Percentiles rank a stretch among this genome's conserved stretches.
Conservation (phyloP, 2,329 filamentous ascomycete genomes). For the Amphichorda felina region DNA sequence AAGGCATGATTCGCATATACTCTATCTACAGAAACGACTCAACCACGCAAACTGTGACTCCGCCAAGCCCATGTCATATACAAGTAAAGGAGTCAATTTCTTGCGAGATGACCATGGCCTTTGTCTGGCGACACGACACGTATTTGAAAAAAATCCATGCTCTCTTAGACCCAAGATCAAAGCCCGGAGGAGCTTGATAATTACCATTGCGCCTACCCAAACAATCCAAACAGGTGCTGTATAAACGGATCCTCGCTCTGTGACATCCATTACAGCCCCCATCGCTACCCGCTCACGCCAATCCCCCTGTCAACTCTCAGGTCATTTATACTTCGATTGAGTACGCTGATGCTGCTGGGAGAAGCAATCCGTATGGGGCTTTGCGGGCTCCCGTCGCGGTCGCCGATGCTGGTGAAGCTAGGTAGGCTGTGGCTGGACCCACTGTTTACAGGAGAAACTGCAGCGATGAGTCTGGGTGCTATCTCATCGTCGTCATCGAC, state of each 20-base stretch:
- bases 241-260: too few species aligned
- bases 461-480: neutral
- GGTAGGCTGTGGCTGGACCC: neutral
- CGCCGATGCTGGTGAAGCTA: neutral
- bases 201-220: too few species aligned
- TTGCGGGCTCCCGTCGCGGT: neutral
- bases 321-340: slow-evolving; percentile 18
- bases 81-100: too few species aligned
- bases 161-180: too few species aligned
- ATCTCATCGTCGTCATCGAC: neutral
- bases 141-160: too few species aligned
- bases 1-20: slow-evolving; percentile 9
- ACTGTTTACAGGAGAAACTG: neutral
- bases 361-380: slow-evolving; percentile 15
- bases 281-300: slow-evolving; percentile 14
- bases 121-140: too few species aligned
- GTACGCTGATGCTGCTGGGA: slow-evolving; percentile 12
- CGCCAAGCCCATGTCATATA: too few species aligned
- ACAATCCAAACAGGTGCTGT: too few species aligned
- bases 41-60: neutral
- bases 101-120: too few species aligned
- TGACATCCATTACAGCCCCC: neutral
- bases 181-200: too few species aligned
- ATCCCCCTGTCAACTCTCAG: slow-evolving; percentile 19
- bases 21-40: neutral